Evolutionary conservation across 2,329 filamentous ascomycete species (phyloP).

Genomic region (Colletotrichum magnum): DNA sequence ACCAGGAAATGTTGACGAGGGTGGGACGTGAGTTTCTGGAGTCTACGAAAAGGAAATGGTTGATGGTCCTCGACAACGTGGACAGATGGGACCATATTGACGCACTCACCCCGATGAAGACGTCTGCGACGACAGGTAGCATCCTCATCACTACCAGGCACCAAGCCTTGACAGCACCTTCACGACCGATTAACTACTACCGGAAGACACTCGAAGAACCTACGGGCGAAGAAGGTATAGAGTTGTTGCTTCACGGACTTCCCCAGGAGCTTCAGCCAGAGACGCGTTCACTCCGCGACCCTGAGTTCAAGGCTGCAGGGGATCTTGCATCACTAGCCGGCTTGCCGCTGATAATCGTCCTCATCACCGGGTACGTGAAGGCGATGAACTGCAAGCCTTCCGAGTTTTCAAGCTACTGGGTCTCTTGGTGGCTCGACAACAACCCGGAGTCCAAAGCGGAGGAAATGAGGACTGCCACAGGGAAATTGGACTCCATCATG

Average conservation of each 20-base stretch:
- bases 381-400: slow-evolving; percentile 36
- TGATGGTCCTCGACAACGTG: slow-evolving; percentile 43
- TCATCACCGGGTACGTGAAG: slow-evolving; percentile 42
- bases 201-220: slow-evolving; percentile 37
- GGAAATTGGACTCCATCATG: slow-evolving; percentile 39
- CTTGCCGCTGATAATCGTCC: slow-evolving; percentile 38
- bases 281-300: slow-evolving; percentile 25
- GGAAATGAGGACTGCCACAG: slow-evolving; percentile 13
- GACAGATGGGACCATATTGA: slow-evolving; percentile 40
- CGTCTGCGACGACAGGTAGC: slow-evolving; percentile 36
- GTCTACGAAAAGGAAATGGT: slow-evolving; percentile 38
- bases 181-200: slow-evolving; percentile 40
- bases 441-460: slow-evolving; percentile 19
- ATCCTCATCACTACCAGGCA: slow-evolving; percentile 41
- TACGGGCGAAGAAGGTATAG: slow-evolving; percentile 28
- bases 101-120: slow-evolving; percentile 39
- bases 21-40: slow-evolving; percentile 39
- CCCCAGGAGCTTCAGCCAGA: slow-evolving; percentile 34
- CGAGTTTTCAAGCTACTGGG: slow-evolving; percentile 42
- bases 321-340: slow-evolving; percentile 41
- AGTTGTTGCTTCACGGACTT: slow-evolving; percentile 37
- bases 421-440: slow-evolving; percentile 38
- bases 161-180: slow-evolving; percentile 24
- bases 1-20: slow-evolving; percentile 33
- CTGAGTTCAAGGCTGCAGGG: slow-evolving; percentile 40